Conservation (phyloP, 495 filamentous ascomycete species). For the Hyaloscypha finlandica region DNA sequence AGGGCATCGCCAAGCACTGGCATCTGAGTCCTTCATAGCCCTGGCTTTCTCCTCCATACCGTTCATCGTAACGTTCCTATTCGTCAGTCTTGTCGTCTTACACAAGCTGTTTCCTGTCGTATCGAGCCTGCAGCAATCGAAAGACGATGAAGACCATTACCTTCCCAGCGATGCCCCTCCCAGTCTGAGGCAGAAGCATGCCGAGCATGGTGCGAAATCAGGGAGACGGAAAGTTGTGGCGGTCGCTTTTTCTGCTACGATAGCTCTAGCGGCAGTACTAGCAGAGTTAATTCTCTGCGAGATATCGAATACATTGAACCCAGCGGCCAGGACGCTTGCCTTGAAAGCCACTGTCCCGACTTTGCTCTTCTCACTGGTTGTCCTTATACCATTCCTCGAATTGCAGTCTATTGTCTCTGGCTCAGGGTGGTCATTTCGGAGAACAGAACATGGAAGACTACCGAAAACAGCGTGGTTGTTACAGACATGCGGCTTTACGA, state of each 20-base stretch:
- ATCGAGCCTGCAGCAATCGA: conserved; percentile 48
- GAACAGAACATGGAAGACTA: conserved; percentile 48
- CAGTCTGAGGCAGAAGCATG: conserved; percentile 49
- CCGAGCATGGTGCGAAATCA: conserved; percentile 47
- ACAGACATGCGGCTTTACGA: conserved; percentile 55
- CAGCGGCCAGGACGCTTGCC: conserved; percentile 59
- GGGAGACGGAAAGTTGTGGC: conserved; percentile 56
- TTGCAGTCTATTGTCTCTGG: conserved; percentile 64
- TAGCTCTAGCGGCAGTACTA: conserved; percentile 72
- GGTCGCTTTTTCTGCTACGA: conserved; percentile 66
- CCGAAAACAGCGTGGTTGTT: conserved; percentile 57
- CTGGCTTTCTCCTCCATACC: conserved; percentile 52
- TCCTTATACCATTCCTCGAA: conserved; percentile 71
- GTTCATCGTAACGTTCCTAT: conserved; percentile 62
- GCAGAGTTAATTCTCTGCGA: conserved; percentile 77
- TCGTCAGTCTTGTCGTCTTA: conserved; percentile 56
- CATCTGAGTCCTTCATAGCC: conserved; percentile 24
- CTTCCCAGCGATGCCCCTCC: conserved; percentile 53
- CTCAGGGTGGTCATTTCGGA: conserved; percentile 56
- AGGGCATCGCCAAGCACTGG: conserved; percentile 6
- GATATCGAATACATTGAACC: conserved; percentile 69
- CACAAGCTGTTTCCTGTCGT: conserved; percentile 66
- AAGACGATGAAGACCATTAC: conserved; percentile 51
- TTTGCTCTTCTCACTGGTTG: conserved; percentile 65
- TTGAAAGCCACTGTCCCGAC: conserved; percentile 64